Conservation (phyloP, 371 early-diverging fungal genomes). For the Neoconidiobolus thromboides region DNA sequence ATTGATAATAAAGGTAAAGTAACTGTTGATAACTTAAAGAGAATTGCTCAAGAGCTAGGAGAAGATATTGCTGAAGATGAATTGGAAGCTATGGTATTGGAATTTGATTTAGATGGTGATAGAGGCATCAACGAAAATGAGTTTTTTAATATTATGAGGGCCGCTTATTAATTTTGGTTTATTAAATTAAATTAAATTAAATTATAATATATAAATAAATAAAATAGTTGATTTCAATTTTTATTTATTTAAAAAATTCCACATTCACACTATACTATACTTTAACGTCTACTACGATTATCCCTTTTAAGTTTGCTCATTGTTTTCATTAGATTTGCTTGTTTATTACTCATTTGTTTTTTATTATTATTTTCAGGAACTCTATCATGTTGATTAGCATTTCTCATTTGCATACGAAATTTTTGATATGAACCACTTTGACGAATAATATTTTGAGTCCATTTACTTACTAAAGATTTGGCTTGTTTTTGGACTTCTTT, state of each 20-base stretch:
- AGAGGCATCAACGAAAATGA: constrained; percentile 13
- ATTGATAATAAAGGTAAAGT: constrained; percentile 43
- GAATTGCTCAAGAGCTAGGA: constrained; percentile 55
- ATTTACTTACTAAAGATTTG: not conserved
- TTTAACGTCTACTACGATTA: not conserved
- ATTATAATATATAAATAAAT: no score
- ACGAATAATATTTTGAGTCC: not conserved
- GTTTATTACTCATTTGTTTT: no score
- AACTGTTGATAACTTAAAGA: constrained; percentile 28
- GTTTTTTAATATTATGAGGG: not conserved
- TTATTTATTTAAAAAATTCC: no score
- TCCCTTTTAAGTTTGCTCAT: not conserved
- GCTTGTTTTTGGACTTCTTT: not conserved
- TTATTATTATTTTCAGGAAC: no score
- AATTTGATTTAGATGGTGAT: constrained; percentile 60
- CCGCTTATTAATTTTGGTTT: not conserved
- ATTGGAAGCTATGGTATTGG: constrained; percentile 58
- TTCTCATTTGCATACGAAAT: no score
- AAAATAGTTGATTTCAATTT: no score
- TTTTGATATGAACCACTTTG: not conserved
- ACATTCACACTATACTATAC: no score
- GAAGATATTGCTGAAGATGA: constrained; percentile 54
- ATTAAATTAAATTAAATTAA: no score
- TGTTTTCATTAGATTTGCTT: not conserved
- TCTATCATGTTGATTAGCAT: no score